phyloP scores from a whole-genome alignment of 75 land plant genomes.

The Picea glauca region DNA sequence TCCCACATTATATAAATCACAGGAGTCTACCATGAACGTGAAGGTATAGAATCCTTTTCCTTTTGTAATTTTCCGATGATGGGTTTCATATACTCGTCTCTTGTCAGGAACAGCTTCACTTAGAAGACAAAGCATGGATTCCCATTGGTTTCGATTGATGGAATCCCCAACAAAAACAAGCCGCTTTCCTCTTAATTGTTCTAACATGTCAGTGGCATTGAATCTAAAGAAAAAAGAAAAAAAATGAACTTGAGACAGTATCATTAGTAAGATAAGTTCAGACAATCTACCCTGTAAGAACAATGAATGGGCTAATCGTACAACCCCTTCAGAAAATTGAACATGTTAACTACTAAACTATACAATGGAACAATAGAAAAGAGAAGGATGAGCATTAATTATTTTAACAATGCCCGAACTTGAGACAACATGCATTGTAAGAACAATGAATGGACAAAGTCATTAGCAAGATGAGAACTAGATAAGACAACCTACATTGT shows the following conservation, averaged over 20 bases:
- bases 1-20: neutral
- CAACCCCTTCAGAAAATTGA: neutral
- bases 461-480: neutral
- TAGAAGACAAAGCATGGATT: constrained; percentile 79
- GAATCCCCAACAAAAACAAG: constrained; percentile 88
- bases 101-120: constrained; percentile 52
- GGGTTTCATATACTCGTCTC: constrained; percentile 54
- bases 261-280: neutral
- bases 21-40: constrained; percentile 52
- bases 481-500: neutral
- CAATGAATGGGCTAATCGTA: neutral
- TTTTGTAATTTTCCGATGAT: constrained; percentile 58
- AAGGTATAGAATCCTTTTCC: constrained; percentile 61
- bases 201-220: constrained; percentile 58
- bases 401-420: neutral
- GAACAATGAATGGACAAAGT: neutral
- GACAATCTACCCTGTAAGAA: neutral
- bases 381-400: neutral
- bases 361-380: neutral
- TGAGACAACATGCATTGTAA: neutral
- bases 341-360: neutral
- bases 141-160: constrained; percentile 85
- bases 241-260: neutral
- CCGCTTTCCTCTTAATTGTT: constrained; percentile 65
- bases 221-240: constrained; percentile 35